Evolutionary conservation across 345 rosid species (phyloP), one percentile per base, ranked within the genome.

Genomic region (Odontarrhena argentea): DNA sequence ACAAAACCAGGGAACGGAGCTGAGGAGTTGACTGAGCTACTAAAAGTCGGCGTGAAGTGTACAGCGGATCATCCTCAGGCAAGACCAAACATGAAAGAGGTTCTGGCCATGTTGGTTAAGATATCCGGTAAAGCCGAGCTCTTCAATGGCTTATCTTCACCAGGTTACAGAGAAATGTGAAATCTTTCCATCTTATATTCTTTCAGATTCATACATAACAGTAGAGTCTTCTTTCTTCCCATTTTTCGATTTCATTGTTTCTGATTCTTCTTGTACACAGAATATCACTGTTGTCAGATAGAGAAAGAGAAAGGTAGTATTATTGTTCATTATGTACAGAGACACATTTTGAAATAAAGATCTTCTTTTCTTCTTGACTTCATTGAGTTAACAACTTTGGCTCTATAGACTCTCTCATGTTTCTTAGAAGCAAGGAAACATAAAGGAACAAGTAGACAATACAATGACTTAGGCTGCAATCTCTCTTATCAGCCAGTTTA

Each of bases 71-170:
- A 84, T 15, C 98, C 98, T 11, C 92, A 78, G 28, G 82, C 85
- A 45, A 82, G 98, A 60, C 98, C 98, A 24, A 93, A 78, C 83
- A 90, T 90, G 94, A 93, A 90, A 68, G 94, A 93, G 77, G 97
- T 85, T 55, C 56, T 90, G 37, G 74, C 80, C 9, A 71, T 81
- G 91, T 72, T 93, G 36, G 69, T 90, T 32, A 74, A 77, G 75
- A 65, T 86, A 15, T 65, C 82, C 6, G 76, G 74, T 48, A 49
- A 76, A 61, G 75, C 13, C 24, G 80, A 78, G 68, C 78, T 79
- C 36, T 67, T 36, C 26, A 70, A 71, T 54, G 72, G 66, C 26
- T 79, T 76, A 13, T 30, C 82, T 80, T 73, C 80, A 65, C 64
- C 74, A 5, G 41, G 9, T 24, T n/a, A 58, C 32, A 77, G 58